Conservation (phyloP, 257 asterid species). For the Thymus mandschuricus region DNA sequence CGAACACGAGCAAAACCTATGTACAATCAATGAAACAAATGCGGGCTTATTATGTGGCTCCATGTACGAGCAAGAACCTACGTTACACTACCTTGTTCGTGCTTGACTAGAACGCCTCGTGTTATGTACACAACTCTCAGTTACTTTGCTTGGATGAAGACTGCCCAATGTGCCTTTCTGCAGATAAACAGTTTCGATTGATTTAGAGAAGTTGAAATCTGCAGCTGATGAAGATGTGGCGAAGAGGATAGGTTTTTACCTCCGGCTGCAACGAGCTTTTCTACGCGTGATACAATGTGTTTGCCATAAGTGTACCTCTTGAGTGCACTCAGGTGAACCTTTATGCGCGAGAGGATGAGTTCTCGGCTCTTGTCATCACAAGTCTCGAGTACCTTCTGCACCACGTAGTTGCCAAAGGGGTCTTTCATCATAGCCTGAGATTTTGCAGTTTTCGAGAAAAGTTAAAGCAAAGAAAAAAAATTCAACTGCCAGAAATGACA, state of each 20-base stretch:
- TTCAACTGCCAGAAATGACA: neutral
- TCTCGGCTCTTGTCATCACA: slow-evolving; percentile 76
- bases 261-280: slow-evolving; percentile 82
- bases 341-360: slow-evolving; percentile 74
- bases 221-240: neutral
- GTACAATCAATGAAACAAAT: slow-evolving; percentile 29
- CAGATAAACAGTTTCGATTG: slow-evolving; percentile 1
- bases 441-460: neutral
- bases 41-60: slow-evolving; percentile 33
- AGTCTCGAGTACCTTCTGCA: slow-evolving; percentile 88
- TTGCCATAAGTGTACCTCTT: slow-evolving; percentile 90
- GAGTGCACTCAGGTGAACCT: slow-evolving; percentile 75
- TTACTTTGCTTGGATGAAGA: slow-evolving; percentile 38
- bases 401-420: slow-evolving; percentile 87
- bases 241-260: slow-evolving; percentile 45
- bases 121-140: slow-evolving; percentile 35
- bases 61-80: slow-evolving; percentile 14
- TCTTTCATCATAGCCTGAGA: slow-evolving; percentile 95
- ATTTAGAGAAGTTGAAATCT: neutral
- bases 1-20: slow-evolving; percentile 28
- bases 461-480: neutral
- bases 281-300: slow-evolving; percentile 85
- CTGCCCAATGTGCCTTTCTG: slow-evolving; percentile 54
- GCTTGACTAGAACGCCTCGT: slow-evolving; percentile 15
- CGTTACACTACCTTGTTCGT: slow-evolving; percentile 9